Conservation (phyloP, 768 basidiomycete genomes). For the Cyclocybe aegerita region DNA sequence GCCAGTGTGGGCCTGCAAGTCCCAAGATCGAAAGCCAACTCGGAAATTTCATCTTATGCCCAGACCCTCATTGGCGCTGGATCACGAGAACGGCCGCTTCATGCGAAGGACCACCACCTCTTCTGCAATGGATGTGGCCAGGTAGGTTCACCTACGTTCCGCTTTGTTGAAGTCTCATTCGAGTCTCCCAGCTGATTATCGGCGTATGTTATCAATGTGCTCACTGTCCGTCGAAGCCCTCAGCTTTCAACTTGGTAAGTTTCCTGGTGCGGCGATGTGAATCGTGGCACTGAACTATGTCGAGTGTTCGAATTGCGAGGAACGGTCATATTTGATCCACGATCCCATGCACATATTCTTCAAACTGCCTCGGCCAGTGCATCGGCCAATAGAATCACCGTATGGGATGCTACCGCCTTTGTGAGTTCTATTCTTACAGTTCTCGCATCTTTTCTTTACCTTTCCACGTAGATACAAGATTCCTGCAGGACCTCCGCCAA, state of each 20-base stretch:
- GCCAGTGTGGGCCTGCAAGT: slow-evolving; percentile 51
- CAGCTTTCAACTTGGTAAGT: slow-evolving; percentile 69
- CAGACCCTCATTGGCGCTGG: slow-evolving; percentile 64
- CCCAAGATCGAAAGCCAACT: slow-evolving; percentile 50
- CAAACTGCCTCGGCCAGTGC: slow-evolving; percentile 80
- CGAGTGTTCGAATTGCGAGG: slow-evolving; percentile 83
- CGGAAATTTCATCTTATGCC: slow-evolving; percentile 63
- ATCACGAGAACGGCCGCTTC: slow-evolving; percentile 30
- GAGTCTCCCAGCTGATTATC: slow-evolving; percentile 54
- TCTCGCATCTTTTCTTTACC: slow-evolving; percentile 4
- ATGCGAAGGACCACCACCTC: slow-evolving; percentile 53
- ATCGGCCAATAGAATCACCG: slow-evolving; percentile 48
- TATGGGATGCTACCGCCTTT: slow-evolving; percentile 68
- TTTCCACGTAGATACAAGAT: slow-evolving; percentile 51
- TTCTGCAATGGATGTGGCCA: slow-evolving; percentile 60
- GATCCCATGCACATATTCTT: slow-evolving; percentile 87
- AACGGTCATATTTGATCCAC: slow-evolving; percentile 73
- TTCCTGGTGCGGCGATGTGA: neutral
- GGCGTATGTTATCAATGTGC: slow-evolving; percentile 90
- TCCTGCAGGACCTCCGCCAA: slow-evolving; percentile 57
- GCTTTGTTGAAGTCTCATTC: neutral
- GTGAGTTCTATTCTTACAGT: slow-evolving; percentile 35
- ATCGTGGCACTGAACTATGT: slow-evolving; percentile 1
- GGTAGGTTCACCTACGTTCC: slow-evolving; percentile 34
- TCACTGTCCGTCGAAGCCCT: slow-evolving; percentile 77